Evolutionary conservation across 371 early-diverging fungal species (phyloP).

Genomic region (Mortierella sp.): DNA sequence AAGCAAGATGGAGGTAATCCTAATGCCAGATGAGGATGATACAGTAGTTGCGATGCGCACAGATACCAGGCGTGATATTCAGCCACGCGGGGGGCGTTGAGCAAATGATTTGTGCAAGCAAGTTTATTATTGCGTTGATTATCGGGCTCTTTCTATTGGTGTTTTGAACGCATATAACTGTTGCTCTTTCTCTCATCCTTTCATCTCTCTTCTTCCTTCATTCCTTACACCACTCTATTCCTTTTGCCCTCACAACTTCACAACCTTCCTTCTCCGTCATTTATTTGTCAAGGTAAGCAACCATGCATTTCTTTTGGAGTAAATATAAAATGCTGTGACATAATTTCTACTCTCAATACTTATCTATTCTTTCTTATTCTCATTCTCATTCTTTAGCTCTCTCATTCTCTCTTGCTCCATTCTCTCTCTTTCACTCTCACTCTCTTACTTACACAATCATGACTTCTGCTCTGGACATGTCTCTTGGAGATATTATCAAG

Average conservation of each 20-base stretch:
- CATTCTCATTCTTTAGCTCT: not conserved
- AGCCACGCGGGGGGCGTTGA: no score
- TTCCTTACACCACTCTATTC: no score
- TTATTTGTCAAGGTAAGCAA: no score
- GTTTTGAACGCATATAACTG: no score
- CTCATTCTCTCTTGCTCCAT: not conserved
- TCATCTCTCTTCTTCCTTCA: not conserved
- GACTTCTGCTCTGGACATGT: slow-evolving; percentile 67
- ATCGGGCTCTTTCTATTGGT: not conserved
- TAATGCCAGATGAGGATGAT: not conserved
- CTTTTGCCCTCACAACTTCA: not conserved
- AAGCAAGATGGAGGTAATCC: not conserved
- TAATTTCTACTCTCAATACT: no score
- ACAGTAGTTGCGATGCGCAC: no score
- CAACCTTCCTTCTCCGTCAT: no score
- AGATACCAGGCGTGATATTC: no score
- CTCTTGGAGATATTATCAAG: slow-evolving; percentile 79
- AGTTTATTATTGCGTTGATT: no score
- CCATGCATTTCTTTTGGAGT: no score
- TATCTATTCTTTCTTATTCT: not conserved
- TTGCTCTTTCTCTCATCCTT: not conserved
- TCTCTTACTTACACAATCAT: not conserved
- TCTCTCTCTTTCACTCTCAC: not conserved
- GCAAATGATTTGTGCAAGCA: no score
- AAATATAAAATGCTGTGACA: no score